A percentile compares a stretch with the other conserved stretches of the same genome.
Conservation (phyloP, 2,329 filamentous ascomycete genomes). For the Ophidiomyces ophidiicola region DNA sequence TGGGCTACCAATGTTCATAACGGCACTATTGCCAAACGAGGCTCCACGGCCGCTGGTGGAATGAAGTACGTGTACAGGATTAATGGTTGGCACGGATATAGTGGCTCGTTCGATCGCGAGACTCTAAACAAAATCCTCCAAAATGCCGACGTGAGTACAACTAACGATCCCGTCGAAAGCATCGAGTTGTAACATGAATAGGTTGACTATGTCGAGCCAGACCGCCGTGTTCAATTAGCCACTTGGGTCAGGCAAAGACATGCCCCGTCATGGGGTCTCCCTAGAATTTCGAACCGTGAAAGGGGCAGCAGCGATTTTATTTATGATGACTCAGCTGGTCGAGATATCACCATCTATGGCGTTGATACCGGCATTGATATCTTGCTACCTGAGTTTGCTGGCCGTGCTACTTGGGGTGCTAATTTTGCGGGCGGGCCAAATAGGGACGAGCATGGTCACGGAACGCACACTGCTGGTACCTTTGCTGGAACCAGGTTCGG, state of each 20-base stretch:
- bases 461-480: conserved; percentile 31
- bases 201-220: conserved; percentile 15
- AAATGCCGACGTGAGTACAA: conserved; percentile 10
- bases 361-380: conserved; percentile 30
- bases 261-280: conserved; percentile 26
- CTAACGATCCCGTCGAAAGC: neutral
- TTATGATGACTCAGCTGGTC: conserved; percentile 28
- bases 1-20: conserved; percentile 12
- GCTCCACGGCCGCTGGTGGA: conserved; percentile 1
- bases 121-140: conserved; percentile 11
- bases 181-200: conserved; percentile 1
- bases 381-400: conserved; percentile 26
- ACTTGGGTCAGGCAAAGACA: conserved; percentile 15
- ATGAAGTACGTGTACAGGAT: conserved; percentile 11
- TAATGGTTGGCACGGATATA: conserved; percentile 14
- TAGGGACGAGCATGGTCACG: conserved; percentile 24
- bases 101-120: conserved; percentile 12
- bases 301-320: conserved; percentile 22
- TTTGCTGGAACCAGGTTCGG: conserved; percentile 26
- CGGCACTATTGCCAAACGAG: conserved; percentile 4
- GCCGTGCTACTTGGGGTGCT: conserved; percentile 26
- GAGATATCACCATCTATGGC: conserved; percentile 27
- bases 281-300: conserved; percentile 24
- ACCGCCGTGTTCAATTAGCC: conserved; percentile 4
- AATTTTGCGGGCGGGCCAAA: conserved; percentile 20